Conservation (phyloP, 2,329 filamentous ascomycete genomes). For the Ilyonectria mors-panacis region DNA sequence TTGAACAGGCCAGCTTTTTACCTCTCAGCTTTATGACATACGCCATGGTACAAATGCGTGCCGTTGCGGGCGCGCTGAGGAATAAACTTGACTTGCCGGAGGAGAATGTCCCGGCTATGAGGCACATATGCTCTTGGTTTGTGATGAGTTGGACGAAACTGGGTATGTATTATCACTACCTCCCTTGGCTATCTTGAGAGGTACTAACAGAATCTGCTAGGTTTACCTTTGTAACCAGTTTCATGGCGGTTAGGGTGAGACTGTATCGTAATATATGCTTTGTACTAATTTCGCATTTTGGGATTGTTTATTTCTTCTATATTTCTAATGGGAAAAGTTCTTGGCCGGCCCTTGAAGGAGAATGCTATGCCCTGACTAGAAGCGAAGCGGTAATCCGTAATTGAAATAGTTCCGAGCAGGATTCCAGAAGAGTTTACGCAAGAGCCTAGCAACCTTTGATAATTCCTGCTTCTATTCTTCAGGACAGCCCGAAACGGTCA, state of each 20-base stretch:
- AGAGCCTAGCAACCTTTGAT: too few relatives aligned
- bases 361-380: neutral
- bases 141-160: conserved; percentile 5
- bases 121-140: neutral
- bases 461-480: too few relatives aligned
- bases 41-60: conserved; percentile 13
- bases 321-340: too few relatives aligned
- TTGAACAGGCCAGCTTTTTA: conserved; percentile 19
- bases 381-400: too few relatives aligned
- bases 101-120: conserved; percentile 17
- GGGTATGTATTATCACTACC: neutral
- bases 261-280: too few relatives aligned
- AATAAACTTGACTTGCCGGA: conserved; percentile 6
- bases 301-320: too few relatives aligned
- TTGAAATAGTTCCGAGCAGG: too few relatives aligned
- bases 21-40: conserved; percentile 28
- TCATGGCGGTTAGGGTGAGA: too few relatives aligned
- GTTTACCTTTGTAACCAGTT: neutral
- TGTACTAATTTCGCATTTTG: too few relatives aligned
- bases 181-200: too few relatives aligned
- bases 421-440: too few relatives aligned
- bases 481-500: neutral
- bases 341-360: neutral
- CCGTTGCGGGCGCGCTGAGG: neutral
- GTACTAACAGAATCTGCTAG: neutral